phyloP scores from a whole-genome alignment of 169 alveolate species.

The Plasmodium reichenowi region DNA sequence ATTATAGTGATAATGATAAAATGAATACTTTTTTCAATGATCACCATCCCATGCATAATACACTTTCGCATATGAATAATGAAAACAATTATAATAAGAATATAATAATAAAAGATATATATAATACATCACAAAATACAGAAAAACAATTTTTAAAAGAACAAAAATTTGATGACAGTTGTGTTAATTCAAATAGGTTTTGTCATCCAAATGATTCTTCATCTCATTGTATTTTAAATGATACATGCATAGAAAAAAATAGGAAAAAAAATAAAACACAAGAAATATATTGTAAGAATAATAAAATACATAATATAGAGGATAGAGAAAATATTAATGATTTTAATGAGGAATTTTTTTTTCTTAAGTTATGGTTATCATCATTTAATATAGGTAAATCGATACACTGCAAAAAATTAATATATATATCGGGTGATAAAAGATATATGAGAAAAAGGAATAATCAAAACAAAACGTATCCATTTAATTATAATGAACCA shows the following conservation, averaged over 20 bases:
- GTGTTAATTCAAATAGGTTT: too few relatives aligned
- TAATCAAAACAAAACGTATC: constrained; percentile 11
- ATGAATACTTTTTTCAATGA: too few relatives aligned
- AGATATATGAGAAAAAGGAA: background rate
- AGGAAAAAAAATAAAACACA: constrained; percentile 6
- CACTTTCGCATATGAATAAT: too few relatives aligned
- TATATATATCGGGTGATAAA: background rate
- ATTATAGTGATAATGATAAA: too few relatives aligned
- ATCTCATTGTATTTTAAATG: too few relatives aligned
- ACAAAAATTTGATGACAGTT: too few relatives aligned
- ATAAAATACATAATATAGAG: background rate
- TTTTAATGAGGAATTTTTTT: background rate
- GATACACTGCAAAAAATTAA: background rate
- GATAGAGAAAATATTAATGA: background rate
- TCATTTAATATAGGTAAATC: background rate
- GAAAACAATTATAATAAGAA: too few relatives aligned
- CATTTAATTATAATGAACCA: background rate
- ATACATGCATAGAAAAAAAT: background rate
- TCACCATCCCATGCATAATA: too few relatives aligned
- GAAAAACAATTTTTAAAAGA: too few relatives aligned
- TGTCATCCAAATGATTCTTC: too few relatives aligned
- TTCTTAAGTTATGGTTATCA: background rate
- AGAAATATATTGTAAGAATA: background rate
- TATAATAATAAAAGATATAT: too few relatives aligned
- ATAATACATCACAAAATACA: too few relatives aligned